Evolutionary conservation across 768 basidiomycete genomes (phyloP).

Genomic region (Auricularia auricula-judae): DNA sequence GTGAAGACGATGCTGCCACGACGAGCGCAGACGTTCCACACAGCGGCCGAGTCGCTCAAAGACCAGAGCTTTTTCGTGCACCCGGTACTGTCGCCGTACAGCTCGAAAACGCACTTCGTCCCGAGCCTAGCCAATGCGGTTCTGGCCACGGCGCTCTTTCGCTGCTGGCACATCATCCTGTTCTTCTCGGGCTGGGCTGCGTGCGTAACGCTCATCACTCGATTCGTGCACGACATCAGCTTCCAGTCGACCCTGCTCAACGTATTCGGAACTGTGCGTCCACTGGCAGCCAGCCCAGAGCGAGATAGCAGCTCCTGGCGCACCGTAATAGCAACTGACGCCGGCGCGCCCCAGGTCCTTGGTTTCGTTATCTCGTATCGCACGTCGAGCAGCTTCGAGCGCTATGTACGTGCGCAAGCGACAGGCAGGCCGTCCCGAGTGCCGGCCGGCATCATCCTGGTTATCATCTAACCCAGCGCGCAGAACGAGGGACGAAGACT

Average conservation of each 20-base stretch:
- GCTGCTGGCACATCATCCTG: conserved; percentile 59
- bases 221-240: conserved; percentile 29
- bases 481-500: conserved; percentile 62
- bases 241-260: conserved; percentile 51
- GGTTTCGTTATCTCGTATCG: conserved; percentile 60
- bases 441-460: conserved; percentile 7
- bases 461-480: conserved; percentile 3
- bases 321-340: conserved; percentile 25
- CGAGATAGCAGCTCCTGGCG: neutral
- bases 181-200: conserved; percentile 58
- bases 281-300: neutral
- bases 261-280: conserved; percentile 33
- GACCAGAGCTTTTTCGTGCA: neutral
- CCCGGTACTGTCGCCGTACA: conserved; percentile 1
- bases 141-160: conserved; percentile 29
- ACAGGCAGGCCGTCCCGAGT: neutral
- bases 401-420: conserved; percentile 12
- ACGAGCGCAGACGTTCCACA: neutral
- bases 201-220: conserved; percentile 40
- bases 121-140: neutral
- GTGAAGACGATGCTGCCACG: neutral
- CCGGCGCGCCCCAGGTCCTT: conserved; percentile 42
- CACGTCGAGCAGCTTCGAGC: conserved; percentile 61
- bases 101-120: neutral
- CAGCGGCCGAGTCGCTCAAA: neutral